phyloP scores from a whole-genome alignment of 2,329 filamentous ascomycete genomes.

The Rugonectria rugulosa region DNA sequence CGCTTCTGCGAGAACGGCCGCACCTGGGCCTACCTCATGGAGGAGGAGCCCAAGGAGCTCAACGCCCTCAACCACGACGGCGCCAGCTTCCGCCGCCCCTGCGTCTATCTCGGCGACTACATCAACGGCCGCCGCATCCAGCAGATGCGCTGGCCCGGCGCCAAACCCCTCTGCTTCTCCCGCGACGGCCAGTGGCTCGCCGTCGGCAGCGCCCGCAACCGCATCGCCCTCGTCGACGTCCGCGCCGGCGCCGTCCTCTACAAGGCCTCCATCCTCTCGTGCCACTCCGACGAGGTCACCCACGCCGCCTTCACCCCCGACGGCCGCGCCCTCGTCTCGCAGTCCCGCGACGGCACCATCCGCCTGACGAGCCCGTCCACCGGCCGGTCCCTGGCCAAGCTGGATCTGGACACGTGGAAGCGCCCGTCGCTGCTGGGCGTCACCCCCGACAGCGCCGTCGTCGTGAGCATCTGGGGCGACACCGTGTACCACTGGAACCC shows the following conservation, averaged over 20 bases:
- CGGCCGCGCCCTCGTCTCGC: conserved; percentile 30
- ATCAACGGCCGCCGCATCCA: conserved; percentile 31
- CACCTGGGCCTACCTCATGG: conserved; percentile 37
- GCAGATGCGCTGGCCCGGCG: conserved; percentile 31
- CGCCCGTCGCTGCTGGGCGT: conserved; percentile 38
- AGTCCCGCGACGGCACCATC: conserved; percentile 40
- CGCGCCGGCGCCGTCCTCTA: conserved; percentile 14
- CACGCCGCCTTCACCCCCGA: conserved; percentile 40
- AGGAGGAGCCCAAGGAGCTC: conserved; percentile 35
- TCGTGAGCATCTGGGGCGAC: conserved; percentile 46
- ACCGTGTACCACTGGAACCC: conserved; percentile 46
- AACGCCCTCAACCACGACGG: conserved; percentile 32
- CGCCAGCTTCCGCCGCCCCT: conserved; percentile 31
- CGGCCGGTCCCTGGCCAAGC: conserved; percentile 36
- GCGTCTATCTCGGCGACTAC: conserved; percentile 35
- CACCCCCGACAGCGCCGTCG: conserved; percentile 38
- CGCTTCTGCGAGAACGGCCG: conserved; percentile 30
- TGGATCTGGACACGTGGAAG: conserved; percentile 41
- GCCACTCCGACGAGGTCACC: conserved; percentile 37
- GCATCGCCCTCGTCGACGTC: conserved; percentile 35
- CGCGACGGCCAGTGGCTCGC: conserved; percentile 34
- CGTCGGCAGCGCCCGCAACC: conserved; percentile 29
- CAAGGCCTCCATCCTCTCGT: conserved; percentile 28
- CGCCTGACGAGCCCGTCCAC: conserved; percentile 33
- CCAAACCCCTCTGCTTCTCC: conserved; percentile 36